Conservation (phyloP, 192 early-diverging fungal genomes). For the Phlyctochytrium bullatum region DNA sequence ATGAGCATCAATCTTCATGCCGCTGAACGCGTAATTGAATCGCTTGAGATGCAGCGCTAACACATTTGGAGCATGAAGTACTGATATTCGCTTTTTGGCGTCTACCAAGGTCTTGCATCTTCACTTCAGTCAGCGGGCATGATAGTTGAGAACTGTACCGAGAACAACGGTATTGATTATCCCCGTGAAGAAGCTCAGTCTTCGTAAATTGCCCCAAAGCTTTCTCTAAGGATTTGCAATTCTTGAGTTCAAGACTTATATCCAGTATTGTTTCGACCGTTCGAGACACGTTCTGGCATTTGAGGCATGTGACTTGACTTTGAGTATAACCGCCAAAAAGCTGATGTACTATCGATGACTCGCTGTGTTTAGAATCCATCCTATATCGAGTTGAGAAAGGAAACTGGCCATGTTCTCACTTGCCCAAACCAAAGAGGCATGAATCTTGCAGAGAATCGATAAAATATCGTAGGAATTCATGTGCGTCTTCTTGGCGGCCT, state of each 20-base stretch:
- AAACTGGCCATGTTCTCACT: conserved; percentile 21
- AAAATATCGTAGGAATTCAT: conserved; percentile 78
- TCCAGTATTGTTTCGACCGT: conserved; percentile 77
- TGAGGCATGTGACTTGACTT: conserved; percentile 71
- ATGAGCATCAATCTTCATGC: conserved; percentile 66
- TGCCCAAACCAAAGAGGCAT: conserved; percentile 52
- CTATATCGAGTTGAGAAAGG: conserved; percentile 18
- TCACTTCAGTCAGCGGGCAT: background rate
- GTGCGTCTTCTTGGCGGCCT: conserved; percentile 85
- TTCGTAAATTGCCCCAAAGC: conserved; percentile 72
- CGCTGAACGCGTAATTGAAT: conserved; percentile 61
- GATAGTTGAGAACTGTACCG: conserved; percentile 39
- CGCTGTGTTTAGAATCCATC: conserved; percentile 64
- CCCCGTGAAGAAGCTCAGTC: conserved; percentile 61
- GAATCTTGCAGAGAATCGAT: conserved; percentile 70
- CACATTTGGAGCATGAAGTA: conserved; percentile 68
- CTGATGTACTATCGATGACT: conserved; percentile 71
- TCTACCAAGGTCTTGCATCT: conserved; percentile 75
- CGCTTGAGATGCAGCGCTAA: conserved; percentile 83
- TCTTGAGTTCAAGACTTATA: conserved; percentile 71
- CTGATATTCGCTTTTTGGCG: conserved; percentile 77
- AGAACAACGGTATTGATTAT: conserved; percentile 78
- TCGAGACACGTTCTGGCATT: conserved; percentile 70
- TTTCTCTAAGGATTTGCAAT: conserved; percentile 59
- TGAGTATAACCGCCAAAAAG: conserved; percentile 84